These are phyloP conservation scores for Ganoderma sinense DNA, from an alignment of 1,284 basidiomycete species.

Conservation along the genomic window DNA sequence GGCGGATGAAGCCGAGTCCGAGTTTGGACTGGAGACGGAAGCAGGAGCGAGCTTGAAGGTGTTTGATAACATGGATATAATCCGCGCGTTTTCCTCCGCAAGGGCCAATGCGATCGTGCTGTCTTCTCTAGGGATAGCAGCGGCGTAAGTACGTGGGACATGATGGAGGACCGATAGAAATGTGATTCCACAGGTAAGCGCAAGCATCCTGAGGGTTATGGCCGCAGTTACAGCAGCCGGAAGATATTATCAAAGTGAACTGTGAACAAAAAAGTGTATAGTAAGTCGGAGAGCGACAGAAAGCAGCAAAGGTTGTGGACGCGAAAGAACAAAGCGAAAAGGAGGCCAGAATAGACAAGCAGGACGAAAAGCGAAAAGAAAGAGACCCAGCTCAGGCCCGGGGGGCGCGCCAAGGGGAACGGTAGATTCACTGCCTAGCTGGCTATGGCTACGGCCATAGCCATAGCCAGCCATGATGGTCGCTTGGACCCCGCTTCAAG, in stretches of 20 bases:
- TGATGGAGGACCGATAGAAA: background rate
- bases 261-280: background rate
- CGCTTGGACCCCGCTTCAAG: too few species aligned
- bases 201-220: background rate
- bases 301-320: background rate
- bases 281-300: background rate
- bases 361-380: background rate
- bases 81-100: background rate
- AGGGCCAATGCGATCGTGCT: background rate
- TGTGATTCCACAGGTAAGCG: conserved; percentile 5
- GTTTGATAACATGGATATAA: background rate
- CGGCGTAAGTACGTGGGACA: background rate
- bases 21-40: background rate
- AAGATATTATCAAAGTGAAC: conserved; percentile 1
- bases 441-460: too few species aligned
- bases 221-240: background rate
- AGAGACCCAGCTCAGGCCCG: background rate
- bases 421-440: too few species aligned
- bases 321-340: background rate
- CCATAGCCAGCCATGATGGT: too few species aligned
- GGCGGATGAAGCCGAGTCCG: background rate
- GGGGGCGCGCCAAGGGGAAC: background rate
- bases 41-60: background rate
- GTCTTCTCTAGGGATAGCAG: conserved; percentile 9
- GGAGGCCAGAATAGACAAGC: background rate